A percentile compares a stretch with the other conserved stretches of the same genome.
Conservation (phyloP, 495 filamentous ascomycete genomes). For the Penicillium herquei region DNA sequence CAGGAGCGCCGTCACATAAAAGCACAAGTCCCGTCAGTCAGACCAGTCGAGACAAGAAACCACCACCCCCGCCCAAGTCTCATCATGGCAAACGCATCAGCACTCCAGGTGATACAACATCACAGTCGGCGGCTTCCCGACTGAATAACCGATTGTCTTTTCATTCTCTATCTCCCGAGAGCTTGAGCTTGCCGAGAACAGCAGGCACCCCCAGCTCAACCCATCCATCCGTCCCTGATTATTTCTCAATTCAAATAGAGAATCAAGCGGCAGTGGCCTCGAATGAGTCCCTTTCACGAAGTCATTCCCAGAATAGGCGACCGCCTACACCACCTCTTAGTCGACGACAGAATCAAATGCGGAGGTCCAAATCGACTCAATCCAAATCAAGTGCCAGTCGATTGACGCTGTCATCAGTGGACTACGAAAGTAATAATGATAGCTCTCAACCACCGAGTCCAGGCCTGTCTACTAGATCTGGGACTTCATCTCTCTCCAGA, state of each 20-base stretch:
- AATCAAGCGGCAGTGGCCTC: slow-evolving; percentile 15
- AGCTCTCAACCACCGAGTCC: slow-evolving; percentile 37
- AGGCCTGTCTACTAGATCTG: slow-evolving; percentile 16
- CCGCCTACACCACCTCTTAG: slow-evolving; percentile 51
- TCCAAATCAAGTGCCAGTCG: slow-evolving; percentile 35
- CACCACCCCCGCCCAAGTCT: slow-evolving; percentile 59
- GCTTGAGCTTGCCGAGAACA: slow-evolving; percentile 16
- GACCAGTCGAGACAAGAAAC: slow-evolving; percentile 36
- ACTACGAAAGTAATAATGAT: slow-evolving; percentile 24
- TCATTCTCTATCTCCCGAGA: slow-evolving; percentile 25
- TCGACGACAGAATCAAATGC: slow-evolving; percentile 49
- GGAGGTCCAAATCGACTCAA: slow-evolving; percentile 36
- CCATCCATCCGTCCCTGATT: slow-evolving; percentile 40
- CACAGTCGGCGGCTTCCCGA: slow-evolving; percentile 24
- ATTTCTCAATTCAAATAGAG: slow-evolving; percentile 23
- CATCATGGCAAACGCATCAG: slow-evolving; percentile 70
- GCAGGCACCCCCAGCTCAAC: slow-evolving; percentile 45
- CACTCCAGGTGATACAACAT: slow-evolving; percentile 19
- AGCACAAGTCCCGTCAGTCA: slow-evolving; percentile 34
- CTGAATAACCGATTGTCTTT: slow-evolving; percentile 31
- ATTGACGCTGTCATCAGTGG: slow-evolving; percentile 26
- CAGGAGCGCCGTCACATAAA: slow-evolving; percentile 32
- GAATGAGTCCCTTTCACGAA: slow-evolving; percentile 34
- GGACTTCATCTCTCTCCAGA: slow-evolving; percentile 10
- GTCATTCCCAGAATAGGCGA: slow-evolving; percentile 40